Conservation (phyloP, 805 yeast species). For the Nakazawaea anatomiae region DNA sequence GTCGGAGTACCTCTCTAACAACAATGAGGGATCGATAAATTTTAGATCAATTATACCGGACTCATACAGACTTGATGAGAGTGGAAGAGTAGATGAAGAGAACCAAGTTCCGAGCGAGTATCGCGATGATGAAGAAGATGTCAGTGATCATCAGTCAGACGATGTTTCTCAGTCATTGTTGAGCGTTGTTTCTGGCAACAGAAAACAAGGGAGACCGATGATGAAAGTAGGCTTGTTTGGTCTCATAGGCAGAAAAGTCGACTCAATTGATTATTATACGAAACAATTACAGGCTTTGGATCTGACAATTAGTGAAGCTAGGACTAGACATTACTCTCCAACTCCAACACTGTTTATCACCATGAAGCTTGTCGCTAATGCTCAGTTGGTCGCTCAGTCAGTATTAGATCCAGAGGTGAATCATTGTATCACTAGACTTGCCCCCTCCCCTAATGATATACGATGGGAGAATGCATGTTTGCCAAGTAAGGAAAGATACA, state of each 20-base stretch:
- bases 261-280: slow-evolving; percentile 75
- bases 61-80: slow-evolving; percentile 1
- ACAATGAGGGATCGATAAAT: not conserved
- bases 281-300: slow-evolving; percentile 66
- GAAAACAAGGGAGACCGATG: slow-evolving; percentile 47
- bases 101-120: not conserved
- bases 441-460: slow-evolving; percentile 96
- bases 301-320: slow-evolving; percentile 56
- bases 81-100: not conserved
- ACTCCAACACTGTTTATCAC: slow-evolving; percentile 92
- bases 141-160: slow-evolving; percentile 1
- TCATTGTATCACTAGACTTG: slow-evolving; percentile 73
- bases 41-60: slow-evolving; percentile 9
- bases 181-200: slow-evolving; percentile 8
- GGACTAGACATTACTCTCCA: slow-evolving; percentile 67
- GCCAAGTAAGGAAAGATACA: slow-evolving; percentile 64
- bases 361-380: slow-evolving; percentile 91
- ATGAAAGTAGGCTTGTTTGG: slow-evolving; percentile 58
- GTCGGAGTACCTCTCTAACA: slow-evolving; percentile 58
- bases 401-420: slow-evolving; percentile 87
- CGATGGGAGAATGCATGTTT: slow-evolving; percentile 88
- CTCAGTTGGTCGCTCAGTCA: slow-evolving; percentile 96
- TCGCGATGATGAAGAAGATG: slow-evolving; percentile 15
- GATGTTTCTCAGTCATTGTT: slow-evolving; percentile 10
- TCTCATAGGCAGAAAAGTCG: slow-evolving; percentile 61